Evolutionary conservation across 345 rosid species (phyloP), one percentile per base, ranked within the genome.

Genomic region (Citrus cavaleriei): DNA sequence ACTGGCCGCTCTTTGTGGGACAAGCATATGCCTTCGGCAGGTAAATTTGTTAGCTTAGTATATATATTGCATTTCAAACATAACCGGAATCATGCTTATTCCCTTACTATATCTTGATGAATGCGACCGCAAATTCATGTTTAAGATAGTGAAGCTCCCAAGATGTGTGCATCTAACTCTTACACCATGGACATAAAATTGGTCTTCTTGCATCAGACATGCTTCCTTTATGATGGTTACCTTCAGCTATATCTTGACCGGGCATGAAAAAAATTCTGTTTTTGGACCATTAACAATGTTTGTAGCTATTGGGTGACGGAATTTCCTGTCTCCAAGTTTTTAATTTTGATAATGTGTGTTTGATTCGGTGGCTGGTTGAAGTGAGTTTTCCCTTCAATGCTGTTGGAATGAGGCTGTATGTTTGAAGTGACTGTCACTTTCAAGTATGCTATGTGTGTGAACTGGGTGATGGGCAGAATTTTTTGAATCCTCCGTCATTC

Each of bases 1-100:
- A 34, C 89, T 93, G 32, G 97, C 95, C 60, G 98, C 87, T 16
- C 85, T 94, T 61, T 91, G 92, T 73, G 94, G 97, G 58, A 93
- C 97, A 72, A 92, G 75, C 87, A 87, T 93, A 73, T 96, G 99
- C 83, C 10, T 66, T 70, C 35, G 81, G 66, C 90, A 94, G 97
- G 99, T 94, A 12, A 34, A 54, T 54, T 54, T 16, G 7, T 34
- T 40, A 25, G 40, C 69, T 65, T 51, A 16, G 12, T 57, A 1
- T 5, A 4, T 60, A 16, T 49, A 21, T 19, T 30, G 6, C 35
- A 54, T 63, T 34, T 55, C 51, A 12, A 46, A 46, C 18, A 13
- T 46, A 46, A 3, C 51, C 5, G 2, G 51, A 46, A 46, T 46
- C 51, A 46, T 54, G 58, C 58, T 54, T 54, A 18, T 54, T 19